These are phyloP conservation scores for Excoecaria cochinchinensis DNA, from an alignment of 345 rosid genomes.

Conservation along the genomic window DNA sequence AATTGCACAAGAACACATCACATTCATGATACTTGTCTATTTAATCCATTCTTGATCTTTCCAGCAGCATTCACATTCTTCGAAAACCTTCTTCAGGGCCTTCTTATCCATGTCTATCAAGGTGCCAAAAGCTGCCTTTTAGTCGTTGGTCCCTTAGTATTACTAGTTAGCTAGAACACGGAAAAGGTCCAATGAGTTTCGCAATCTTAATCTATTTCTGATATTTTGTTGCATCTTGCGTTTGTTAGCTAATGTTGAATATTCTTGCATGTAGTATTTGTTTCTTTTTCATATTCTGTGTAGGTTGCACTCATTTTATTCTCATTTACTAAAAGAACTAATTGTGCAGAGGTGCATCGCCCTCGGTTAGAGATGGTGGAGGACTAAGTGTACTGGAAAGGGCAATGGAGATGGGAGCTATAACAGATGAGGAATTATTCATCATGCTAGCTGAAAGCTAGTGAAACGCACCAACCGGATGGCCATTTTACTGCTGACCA, in stretches of 20 bases:
- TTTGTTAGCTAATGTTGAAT: neutral
- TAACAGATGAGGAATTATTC: slow-evolving; percentile 80
- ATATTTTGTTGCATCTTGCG: neutral
- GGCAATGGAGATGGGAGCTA: slow-evolving; percentile 94
- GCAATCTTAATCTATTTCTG: neutral
- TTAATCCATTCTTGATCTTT: neutral
- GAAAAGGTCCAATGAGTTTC: neutral
- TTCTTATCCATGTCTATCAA: neutral
- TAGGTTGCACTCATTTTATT: too few species aligned
- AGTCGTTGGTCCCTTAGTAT: neutral
- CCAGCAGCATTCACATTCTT: neutral
- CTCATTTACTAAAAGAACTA: neutral
- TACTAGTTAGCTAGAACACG: neutral
- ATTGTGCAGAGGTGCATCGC: slow-evolving; percentile 65
- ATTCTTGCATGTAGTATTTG: neutral
- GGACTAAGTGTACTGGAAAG: slow-evolving; percentile 81
- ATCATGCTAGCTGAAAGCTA: slow-evolving; percentile 62
- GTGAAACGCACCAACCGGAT: neutral
- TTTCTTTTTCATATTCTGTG: neutral
- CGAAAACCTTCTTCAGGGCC: neutral
- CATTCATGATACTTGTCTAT: neutral
- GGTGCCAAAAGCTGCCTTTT: neutral
- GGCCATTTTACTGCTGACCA: too few species aligned
- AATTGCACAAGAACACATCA: neutral
- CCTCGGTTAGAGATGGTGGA: slow-evolving; percentile 65